A percentile compares a stretch with the other conserved stretches of the same genome.
Conservation (phyloP, 2,329 filamentous ascomycete species). For the Trichocomaceae sp. region DNA sequence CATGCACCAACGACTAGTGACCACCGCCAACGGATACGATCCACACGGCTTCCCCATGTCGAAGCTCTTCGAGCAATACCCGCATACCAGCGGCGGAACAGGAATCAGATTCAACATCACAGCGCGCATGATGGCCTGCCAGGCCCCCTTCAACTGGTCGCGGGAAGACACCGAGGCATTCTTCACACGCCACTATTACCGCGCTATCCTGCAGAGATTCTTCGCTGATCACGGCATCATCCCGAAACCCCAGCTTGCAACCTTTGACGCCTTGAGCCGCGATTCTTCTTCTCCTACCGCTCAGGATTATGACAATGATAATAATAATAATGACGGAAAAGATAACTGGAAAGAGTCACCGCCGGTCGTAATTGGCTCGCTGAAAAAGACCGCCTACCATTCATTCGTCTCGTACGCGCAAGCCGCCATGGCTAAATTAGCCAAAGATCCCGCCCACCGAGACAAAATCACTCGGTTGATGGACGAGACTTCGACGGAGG, state of each 20-base stretch:
- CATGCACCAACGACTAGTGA: constrained; percentile 61
- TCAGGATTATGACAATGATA: constrained; percentile 5
- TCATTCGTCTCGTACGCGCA: constrained; percentile 71
- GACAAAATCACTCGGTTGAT: constrained; percentile 60
- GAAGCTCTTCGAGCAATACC: constrained; percentile 53
- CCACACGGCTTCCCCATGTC: constrained; percentile 95
- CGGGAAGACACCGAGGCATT: constrained; percentile 72
- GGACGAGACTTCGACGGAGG: constrained; percentile 62
- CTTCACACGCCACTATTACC: constrained; percentile 89
- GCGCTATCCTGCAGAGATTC: constrained; percentile 83
- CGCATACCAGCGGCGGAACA: constrained; percentile 45
- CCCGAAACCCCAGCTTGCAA: constrained; percentile 42
- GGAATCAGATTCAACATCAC: constrained; percentile 90
- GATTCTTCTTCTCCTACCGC: background rate
- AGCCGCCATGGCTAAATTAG: constrained; percentile 71
- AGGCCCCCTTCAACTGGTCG: constrained; percentile 91
- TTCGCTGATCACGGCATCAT: constrained; percentile 80
- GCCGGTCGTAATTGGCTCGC: constrained; percentile 77
- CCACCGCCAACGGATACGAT: constrained; percentile 67
- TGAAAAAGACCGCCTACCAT: constrained; percentile 71
- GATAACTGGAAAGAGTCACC: constrained; percentile 47
- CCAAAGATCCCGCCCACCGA: constrained; percentile 53
- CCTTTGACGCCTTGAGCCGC: constrained; percentile 19
- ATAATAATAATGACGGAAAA: background rate
- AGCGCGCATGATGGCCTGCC: constrained; percentile 94